Conservation (phyloP, 768 basidiomycete species). For the Trametopsis cervina region DNA sequence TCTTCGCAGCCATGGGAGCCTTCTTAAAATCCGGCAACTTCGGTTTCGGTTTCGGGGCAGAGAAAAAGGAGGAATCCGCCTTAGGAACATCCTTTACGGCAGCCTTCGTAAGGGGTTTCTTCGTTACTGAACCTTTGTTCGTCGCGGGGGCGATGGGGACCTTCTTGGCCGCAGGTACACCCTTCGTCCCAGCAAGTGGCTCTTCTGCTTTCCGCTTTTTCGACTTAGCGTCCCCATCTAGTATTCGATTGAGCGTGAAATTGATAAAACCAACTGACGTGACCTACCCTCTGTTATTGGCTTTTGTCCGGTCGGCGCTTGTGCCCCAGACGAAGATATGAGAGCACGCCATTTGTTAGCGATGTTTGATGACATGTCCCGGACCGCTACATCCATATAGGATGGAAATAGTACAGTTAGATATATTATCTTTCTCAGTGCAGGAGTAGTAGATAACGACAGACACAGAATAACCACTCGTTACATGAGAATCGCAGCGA, state of each 20-base stretch:
- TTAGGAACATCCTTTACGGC: conserved; percentile 41
- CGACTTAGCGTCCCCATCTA: conserved; percentile 39
- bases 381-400: conserved; percentile 62
- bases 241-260: conserved; percentile 18
- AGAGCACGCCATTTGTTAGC: conserved; percentile 68
- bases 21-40: conserved; percentile 86
- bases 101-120: conserved; percentile 44
- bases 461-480: neutral
- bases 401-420: conserved; percentile 52
- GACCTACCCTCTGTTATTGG: conserved; percentile 61
- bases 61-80: conserved; percentile 84
- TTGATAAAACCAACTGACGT: conserved; percentile 37
- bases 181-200: conserved; percentile 36
- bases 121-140: conserved; percentile 27
- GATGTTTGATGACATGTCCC: conserved; percentile 89
- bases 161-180: conserved; percentile 60
- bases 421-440: conserved; percentile 37
- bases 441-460: neutral
- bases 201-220: conserved; percentile 68
- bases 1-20: conserved; percentile 45
- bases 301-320: conserved; percentile 16
- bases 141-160: conserved; percentile 36
- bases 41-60: conserved; percentile 76
- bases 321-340: conserved; percentile 1
- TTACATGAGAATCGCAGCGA: neutral